phyloP scores from a whole-genome alignment of 306 rosid genomes.

The Pterocarpus macrocarpus region DNA sequence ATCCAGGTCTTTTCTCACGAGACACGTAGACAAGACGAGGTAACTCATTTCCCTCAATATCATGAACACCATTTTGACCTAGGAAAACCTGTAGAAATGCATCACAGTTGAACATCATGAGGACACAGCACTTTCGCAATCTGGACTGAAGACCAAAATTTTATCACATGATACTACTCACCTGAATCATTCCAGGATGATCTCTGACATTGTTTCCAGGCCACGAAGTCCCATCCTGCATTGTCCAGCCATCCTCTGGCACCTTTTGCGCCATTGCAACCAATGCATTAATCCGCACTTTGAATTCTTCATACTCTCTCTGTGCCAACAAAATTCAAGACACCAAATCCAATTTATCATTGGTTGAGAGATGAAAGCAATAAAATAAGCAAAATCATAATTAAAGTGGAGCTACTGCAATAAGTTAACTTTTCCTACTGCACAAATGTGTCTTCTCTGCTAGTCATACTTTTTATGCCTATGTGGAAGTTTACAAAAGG shows the following conservation, averaged over 20 bases:
- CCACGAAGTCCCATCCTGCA: slow-evolving; percentile 99
- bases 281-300: slow-evolving; percentile 81
- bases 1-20: slow-evolving; percentile 97
- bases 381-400: slow-evolving; percentile 5
- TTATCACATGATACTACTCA: slow-evolving; percentile 41
- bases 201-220: slow-evolving; percentile 93
- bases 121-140: background rate
- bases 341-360: slow-evolving; percentile 42
- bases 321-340: slow-evolving; percentile 48
- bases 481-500: background rate
- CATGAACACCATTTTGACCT: slow-evolving; percentile 91
- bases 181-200: slow-evolving; percentile 99
- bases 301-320: slow-evolving; percentile 96
- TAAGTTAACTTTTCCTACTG: no score
- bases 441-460: slow-evolving; percentile 1
- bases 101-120: slow-evolving; percentile 19
- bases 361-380: slow-evolving; percentile 2
- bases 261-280: slow-evolving; percentile 89
- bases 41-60: slow-evolving; percentile 81
- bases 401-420: background rate
- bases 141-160: background rate
- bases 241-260: slow-evolving; percentile 98
- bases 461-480: background rate
- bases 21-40: slow-evolving; percentile 91
- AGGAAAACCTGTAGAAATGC: slow-evolving; percentile 77